Percentiles rank a stretch among this genome's conserved stretches.
These are phyloP conservation scores for Apiospora marii DNA, from an alignment of 2,329 filamentous ascomycete species.

Conservation along the genomic window DNA sequence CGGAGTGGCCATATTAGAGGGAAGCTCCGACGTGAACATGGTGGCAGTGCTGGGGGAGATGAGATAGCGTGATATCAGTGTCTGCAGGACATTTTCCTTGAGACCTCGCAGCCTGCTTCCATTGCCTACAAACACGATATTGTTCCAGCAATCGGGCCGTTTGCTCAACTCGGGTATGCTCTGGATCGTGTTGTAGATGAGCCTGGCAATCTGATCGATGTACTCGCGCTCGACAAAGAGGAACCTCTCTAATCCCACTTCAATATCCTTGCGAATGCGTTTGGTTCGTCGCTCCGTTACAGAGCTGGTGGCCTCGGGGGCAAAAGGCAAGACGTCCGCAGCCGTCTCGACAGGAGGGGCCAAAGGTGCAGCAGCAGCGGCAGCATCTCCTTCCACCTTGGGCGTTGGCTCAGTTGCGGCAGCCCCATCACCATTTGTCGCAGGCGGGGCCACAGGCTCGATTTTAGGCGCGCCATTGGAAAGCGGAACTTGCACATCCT, in stretches of 20 bases:
- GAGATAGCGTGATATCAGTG: constrained; percentile 81
- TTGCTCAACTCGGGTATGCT: constrained; percentile 85
- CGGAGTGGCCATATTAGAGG: constrained; percentile 91
- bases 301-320: constrained; percentile 40
- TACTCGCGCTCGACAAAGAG: constrained; percentile 73
- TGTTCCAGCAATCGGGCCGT: constrained; percentile 89
- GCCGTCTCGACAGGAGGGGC: constrained; percentile 31
- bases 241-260: constrained; percentile 81
- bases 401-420: constrained; percentile 33
- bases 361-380: constrained; percentile 30
- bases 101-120: constrained; percentile 79
- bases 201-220: constrained; percentile 82
- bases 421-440: constrained; percentile 30
- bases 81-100: constrained; percentile 85
- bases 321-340: constrained; percentile 35
- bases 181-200: constrained; percentile 84
- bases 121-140: constrained; percentile 89
- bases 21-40: constrained; percentile 96
- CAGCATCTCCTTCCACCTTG: constrained; percentile 31
- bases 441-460: constrained; percentile 25
- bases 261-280: constrained; percentile 71
- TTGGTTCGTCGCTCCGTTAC: constrained; percentile 57
- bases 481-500: constrained; percentile 55
- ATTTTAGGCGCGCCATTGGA: constrained; percentile 35
- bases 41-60: constrained; percentile 92